Evolutionary conservation across 106 monocot genomes (phyloP), one percentile per base, ranked within the genome.

Genomic region (Dendrobium chrysotoxum): DNA sequence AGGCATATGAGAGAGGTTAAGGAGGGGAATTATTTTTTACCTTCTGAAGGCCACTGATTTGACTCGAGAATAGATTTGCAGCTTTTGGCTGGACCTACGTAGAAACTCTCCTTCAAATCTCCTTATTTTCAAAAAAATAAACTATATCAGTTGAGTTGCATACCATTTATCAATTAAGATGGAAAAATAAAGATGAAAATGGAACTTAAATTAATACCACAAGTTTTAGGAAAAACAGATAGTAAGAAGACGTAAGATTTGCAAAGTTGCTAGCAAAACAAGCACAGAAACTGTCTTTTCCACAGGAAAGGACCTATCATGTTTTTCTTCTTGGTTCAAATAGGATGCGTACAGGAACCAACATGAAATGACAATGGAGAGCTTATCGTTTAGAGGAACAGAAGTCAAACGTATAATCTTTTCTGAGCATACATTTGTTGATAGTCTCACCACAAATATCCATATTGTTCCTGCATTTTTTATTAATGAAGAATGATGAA

Each of bases 41-140:
- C 96, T 83, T 90, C 76, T 23, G 86, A 83, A 86, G 96, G 96
- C 93, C 93, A 97, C 58, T 92, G 87, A 78, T 94, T 97, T 1
- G 67, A 4, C 53, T 82, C 45, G 12, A 78, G 18, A 78, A 84
- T 26, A 67, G 78, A 78, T 54, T 75, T 77, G 72, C 39, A 66
- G 53, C 79, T 78, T 54, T 41, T 80, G 21, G 46, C 78, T 71
- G 90, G 85, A 71, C 96, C 93, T 80, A 97, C 89, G 61, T 92
- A 90, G 78, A 92, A 92, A 57, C 93, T 86, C 83, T 97, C 96
- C 84, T 97, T 97, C 53, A 77, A 79, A 80, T 97, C 96, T 26
- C 96, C 96, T 97, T 44, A 46, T 64, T 73, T 75, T 45, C 40
- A 65, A 53, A 28, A 31, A 78, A 65, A 50, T 80, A 78, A 68